These are phyloP conservation scores for Cercospora sp. DNA, from an alignment of 2,329 filamentous ascomycete genomes.

Conservation along the genomic window DNA sequence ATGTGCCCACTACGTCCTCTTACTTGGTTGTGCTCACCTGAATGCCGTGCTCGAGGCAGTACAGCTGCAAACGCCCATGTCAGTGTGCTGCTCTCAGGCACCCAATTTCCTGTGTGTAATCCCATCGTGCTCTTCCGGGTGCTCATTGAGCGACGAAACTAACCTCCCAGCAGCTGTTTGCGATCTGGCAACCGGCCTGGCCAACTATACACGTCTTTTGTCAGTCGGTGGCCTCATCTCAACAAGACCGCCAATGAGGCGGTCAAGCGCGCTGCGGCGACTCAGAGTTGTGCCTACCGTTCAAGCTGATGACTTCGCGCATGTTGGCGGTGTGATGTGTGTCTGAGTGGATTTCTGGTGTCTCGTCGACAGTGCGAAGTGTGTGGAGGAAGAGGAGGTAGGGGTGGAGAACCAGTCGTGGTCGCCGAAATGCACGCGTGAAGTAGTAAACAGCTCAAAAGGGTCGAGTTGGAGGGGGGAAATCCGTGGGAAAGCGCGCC, in stretches of 20 bases:
- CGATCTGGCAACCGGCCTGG: conserved; percentile 99
- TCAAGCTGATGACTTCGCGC: conserved; percentile 99
- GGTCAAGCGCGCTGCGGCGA: conserved; percentile 44
- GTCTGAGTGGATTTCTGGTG: conserved; percentile 21
- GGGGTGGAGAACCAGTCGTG: conserved; percentile 9
- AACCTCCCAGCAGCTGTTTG: conserved; percentile 99
- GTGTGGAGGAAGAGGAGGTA: conserved; percentile 16
- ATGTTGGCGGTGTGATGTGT: conserved; percentile 59
- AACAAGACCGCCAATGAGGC: conserved; percentile 34
- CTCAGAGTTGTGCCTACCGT: conserved; percentile 65
- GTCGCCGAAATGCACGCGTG: conserved; percentile 8
- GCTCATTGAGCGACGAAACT: conserved; percentile 47
- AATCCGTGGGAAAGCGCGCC: conserved; percentile 2
- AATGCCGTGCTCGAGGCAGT: conserved; percentile 99
- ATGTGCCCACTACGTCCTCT: background rate
- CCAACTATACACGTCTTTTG: conserved; percentile 70
- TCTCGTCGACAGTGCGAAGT: conserved; percentile 22
- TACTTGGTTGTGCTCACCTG: conserved; percentile 66
- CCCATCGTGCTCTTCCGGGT: conserved; percentile 14
- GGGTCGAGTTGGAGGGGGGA: conserved; percentile 2
- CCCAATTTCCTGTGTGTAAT: conserved; percentile 29
- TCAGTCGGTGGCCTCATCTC: conserved; percentile 48
- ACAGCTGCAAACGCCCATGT: conserved; percentile 65
- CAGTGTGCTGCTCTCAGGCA: conserved; percentile 38
- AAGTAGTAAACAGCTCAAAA: conserved; percentile 10